phyloP scores from a whole-genome alignment of 2,329 filamentous ascomycete species.

The Colletotrichum camelliae region DNA sequence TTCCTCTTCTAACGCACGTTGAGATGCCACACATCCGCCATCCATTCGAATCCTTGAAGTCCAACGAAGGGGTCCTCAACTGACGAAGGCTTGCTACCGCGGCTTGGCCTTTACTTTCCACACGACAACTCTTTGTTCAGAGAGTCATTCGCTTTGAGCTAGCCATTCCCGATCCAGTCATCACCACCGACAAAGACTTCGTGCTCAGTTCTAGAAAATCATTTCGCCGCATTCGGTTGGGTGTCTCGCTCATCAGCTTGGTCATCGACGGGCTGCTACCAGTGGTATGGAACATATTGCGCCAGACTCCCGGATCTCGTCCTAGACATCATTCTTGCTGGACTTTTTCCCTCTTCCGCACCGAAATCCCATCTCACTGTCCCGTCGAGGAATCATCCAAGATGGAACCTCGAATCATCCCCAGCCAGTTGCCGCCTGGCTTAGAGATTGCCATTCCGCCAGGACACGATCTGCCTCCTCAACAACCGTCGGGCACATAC shows the following conservation, averaged over 20 bases:
- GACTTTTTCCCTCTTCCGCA: background rate
- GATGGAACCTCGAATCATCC: slow-evolving; percentile 15
- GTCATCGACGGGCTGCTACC: slow-evolving; percentile 12
- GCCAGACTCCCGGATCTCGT: slow-evolving; percentile 12
- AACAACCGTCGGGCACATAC: slow-evolving; percentile 24
- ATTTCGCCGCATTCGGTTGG: slow-evolving; percentile 6
- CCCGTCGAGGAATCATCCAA: background rate
- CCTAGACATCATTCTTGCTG: background rate
- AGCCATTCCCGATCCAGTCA: slow-evolving; percentile 15
- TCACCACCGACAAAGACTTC: slow-evolving; percentile 4
- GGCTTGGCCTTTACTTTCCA: background rate
- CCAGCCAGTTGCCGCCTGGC: slow-evolving; percentile 12
- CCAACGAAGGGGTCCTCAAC: background rate
- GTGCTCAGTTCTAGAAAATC: slow-evolving; percentile 14
- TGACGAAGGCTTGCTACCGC: background rate
- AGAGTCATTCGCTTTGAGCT: slow-evolving; percentile 3
- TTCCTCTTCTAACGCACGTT: background rate
- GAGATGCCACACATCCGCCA: background rate
- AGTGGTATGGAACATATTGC: slow-evolving; percentile 19
- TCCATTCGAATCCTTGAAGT: background rate
- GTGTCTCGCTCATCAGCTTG: slow-evolving; percentile 10
- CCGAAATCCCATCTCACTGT: background rate
- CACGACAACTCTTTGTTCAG: slow-evolving; percentile 5
- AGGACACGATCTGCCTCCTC: slow-evolving; percentile 22
- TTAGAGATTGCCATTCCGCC: slow-evolving; percentile 27